Conservation (phyloP, 805 yeast species). For the Debaryomyces maramus region DNA sequence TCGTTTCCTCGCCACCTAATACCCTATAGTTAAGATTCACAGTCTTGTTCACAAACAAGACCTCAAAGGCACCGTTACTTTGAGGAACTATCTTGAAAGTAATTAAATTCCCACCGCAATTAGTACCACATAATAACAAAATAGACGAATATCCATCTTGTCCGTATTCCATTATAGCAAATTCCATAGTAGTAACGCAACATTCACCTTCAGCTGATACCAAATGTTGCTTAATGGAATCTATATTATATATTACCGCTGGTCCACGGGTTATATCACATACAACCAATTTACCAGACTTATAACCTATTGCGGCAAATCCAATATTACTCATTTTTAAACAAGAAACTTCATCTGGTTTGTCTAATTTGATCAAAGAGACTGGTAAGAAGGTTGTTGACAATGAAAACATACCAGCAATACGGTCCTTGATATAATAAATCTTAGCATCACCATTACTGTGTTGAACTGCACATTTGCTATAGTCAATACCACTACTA, state of each 20-base stretch:
- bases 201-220: slow-evolving; percentile 33
- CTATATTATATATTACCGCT: slow-evolving; percentile 55
- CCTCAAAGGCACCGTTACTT: slow-evolving; percentile 58
- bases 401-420: slow-evolving; percentile 42
- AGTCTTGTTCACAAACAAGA: slow-evolving; percentile 47
- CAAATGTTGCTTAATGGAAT: slow-evolving; percentile 24
- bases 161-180: slow-evolving; percentile 68
- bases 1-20: slow-evolving; percentile 39
- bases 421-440: slow-evolving; percentile 54
- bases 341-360: slow-evolving; percentile 52
- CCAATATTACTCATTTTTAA: slow-evolving; percentile 74
- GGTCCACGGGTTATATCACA: slow-evolving; percentile 77
- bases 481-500: slow-evolving; percentile 22
- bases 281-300: slow-evolving; percentile 70
- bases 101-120: slow-evolving; percentile 64
- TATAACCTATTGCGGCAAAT: slow-evolving; percentile 78
- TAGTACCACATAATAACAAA: slow-evolving; percentile 72
- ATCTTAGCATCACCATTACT: slow-evolving; percentile 35
- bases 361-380: slow-evolving; percentile 30
- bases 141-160: slow-evolving; percentile 74
- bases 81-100: slow-evolving; percentile 67
- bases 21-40: slow-evolving; percentile 35
- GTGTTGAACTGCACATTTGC: slow-evolving; percentile 31
- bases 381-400: slow-evolving; percentile 35
- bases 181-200: slow-evolving; percentile 62